A percentile compares a stretch with the other conserved stretches of the same genome.
Conservation (phyloP, 2,329 filamentous ascomycete genomes). For the Curvularia lunata region DNA sequence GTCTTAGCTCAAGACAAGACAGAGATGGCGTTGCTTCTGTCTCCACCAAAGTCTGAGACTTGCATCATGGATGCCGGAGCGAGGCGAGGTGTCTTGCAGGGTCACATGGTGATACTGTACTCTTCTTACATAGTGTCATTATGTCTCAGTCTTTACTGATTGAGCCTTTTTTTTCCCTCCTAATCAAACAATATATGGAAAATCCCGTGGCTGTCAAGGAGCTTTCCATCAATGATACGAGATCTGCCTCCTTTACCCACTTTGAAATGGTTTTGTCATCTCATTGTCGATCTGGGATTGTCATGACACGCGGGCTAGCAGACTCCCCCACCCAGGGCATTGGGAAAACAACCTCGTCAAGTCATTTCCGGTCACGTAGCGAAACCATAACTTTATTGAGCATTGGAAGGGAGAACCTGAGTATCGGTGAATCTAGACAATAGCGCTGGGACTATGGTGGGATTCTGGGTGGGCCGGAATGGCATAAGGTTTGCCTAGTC, state of each 20-base stretch:
- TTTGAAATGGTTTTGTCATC: neutral
- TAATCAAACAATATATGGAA: neutral
- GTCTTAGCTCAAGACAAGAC: neutral
- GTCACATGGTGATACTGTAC: neutral
- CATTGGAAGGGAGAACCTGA: neutral
- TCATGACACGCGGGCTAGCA: neutral
- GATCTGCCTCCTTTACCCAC: neutral
- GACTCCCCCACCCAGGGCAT: neutral
- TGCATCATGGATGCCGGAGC: neutral
- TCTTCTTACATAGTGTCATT: neutral
- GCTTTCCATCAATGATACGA: neutral
- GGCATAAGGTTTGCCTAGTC: constrained; percentile 14
- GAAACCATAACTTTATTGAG: neutral
- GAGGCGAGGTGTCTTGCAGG: neutral
- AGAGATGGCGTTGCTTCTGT: neutral
- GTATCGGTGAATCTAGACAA: neutral
- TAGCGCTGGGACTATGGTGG: constrained; percentile 3
- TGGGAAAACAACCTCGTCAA: neutral
- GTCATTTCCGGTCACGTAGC: neutral
- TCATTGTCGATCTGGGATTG: neutral
- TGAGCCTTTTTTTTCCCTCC: neutral
- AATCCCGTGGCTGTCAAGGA: neutral
- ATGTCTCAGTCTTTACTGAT: neutral
- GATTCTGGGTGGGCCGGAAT: constrained; percentile 2
- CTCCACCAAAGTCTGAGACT: neutral